These are phyloP conservation scores for Verticillium klebahnii DNA, from an alignment of 2,329 filamentous ascomycete genomes.

Conservation along the genomic window DNA sequence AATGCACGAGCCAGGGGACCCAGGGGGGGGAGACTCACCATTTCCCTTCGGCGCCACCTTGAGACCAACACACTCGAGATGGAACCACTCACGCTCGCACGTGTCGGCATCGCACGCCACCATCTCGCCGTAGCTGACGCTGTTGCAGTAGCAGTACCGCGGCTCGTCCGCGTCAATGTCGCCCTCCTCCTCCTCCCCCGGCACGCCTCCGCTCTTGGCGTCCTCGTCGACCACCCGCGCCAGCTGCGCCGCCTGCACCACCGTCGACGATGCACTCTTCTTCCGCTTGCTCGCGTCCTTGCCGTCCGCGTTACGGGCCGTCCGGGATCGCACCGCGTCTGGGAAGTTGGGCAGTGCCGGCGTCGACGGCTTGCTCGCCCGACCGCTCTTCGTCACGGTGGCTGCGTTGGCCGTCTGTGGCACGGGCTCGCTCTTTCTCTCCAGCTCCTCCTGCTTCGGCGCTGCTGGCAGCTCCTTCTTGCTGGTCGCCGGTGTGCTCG, in stretches of 20 bases:
- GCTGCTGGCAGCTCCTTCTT: slow-evolving; percentile 34
- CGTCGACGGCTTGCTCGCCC: slow-evolving; percentile 63
- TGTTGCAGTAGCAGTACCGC: slow-evolving; percentile 75
- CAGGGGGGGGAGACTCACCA: slow-evolving; percentile 46
- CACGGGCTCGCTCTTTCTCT: slow-evolving; percentile 40
- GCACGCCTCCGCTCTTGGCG: slow-evolving; percentile 28
- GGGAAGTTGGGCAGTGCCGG: slow-evolving; percentile 57
- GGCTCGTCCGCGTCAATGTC: slow-evolving; percentile 68
- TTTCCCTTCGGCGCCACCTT: slow-evolving; percentile 74
- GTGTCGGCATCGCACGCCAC: slow-evolving; percentile 72
- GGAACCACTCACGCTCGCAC: slow-evolving; percentile 77
- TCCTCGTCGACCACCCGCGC: slow-evolving; percentile 35
- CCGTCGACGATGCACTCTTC: slow-evolving; percentile 42
- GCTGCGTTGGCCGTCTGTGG: slow-evolving; percentile 31
- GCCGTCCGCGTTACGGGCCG: slow-evolving; percentile 42
- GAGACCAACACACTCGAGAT: slow-evolving; percentile 75
- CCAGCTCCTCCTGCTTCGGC: slow-evolving; percentile 29
- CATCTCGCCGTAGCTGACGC: slow-evolving; percentile 80
- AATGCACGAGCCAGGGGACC: not conserved
- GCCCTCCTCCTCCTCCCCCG: slow-evolving; percentile 39
- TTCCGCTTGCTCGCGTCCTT: slow-evolving; percentile 51
- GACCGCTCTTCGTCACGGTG: slow-evolving; percentile 58
- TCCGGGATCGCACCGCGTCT: slow-evolving; percentile 49
- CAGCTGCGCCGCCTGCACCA: slow-evolving; percentile 33
- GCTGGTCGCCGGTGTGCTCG: slow-evolving; percentile 22